These are phyloP conservation scores for Geotrichum armillariae DNA, from an alignment of 1,139 yeast genomes.

Conservation along the genomic window DNA sequence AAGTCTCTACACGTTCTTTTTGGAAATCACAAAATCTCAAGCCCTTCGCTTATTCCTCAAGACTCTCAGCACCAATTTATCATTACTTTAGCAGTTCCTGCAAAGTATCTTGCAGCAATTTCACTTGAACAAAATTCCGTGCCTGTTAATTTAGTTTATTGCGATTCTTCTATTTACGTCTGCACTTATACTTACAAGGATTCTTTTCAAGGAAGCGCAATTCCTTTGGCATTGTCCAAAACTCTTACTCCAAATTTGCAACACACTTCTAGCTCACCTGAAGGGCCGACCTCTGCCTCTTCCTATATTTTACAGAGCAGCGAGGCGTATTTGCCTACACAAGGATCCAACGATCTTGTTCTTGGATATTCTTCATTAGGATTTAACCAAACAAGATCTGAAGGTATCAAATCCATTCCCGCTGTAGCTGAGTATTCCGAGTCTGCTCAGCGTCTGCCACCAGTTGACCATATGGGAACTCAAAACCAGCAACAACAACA, in stretches of 20 bases:
- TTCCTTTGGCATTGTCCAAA: neutral
- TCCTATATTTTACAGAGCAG: neutral
- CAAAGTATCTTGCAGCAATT: conserved; percentile 23
- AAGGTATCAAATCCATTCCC: too few species aligned
- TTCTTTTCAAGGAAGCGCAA: neutral
- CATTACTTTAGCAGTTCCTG: conserved; percentile 27
- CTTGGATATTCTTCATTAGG: neutral
- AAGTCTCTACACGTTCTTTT: conserved; percentile 24
- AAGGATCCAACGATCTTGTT: neutral
- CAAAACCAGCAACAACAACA: conserved; percentile 4
- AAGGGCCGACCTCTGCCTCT: neutral
- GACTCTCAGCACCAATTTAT: conserved; percentile 22
- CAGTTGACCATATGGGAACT: neutral
- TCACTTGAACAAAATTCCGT: conserved; percentile 1
- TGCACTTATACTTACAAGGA: conserved; percentile 14
- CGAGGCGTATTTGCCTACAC: conserved; percentile 1
- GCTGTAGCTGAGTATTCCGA: neutral
- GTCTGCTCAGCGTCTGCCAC: neutral
- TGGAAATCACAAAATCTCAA: conserved; percentile 23
- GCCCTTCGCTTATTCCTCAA: conserved; percentile 12
- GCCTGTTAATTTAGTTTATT: neutral
- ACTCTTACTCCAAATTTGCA: neutral
- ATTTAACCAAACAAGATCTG: too few species aligned
- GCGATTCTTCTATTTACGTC: conserved; percentile 8
- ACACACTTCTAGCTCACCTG: conserved; percentile 1